Conservation (phyloP, 768 basidiomycete genomes). For the Mycena venus region DNA sequence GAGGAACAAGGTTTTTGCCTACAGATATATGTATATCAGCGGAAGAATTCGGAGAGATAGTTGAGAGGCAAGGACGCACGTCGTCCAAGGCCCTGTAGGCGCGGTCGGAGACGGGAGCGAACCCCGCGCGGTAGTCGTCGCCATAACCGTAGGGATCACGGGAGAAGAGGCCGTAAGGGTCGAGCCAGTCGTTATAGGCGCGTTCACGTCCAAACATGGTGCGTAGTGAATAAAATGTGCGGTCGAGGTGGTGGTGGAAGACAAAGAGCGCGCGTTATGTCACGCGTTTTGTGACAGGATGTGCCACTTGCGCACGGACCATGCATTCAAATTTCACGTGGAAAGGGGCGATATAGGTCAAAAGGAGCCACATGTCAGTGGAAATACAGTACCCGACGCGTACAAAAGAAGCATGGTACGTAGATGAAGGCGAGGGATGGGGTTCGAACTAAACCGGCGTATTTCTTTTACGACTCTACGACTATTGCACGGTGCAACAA, state of each 20-base stretch:
- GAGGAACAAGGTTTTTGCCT: constrained; percentile 41
- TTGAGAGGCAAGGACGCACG: not conserved
- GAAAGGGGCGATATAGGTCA: too few relatives aligned
- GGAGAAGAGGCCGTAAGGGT: constrained; percentile 5
- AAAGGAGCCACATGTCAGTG: too few relatives aligned
- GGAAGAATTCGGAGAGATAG: not conserved
- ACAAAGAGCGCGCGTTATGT: not conserved
- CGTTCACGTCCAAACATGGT: constrained; percentile 17
- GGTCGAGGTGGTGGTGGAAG: not conserved
- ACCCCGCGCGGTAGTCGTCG: constrained; percentile 4
- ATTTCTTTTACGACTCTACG: too few relatives aligned
- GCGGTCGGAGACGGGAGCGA: constrained; percentile 16
- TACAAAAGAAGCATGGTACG: too few relatives aligned
- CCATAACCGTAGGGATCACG: constrained; percentile 7
- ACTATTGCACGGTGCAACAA: too few relatives aligned
- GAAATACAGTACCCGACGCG: too few relatives aligned
- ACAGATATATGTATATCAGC: not conserved
- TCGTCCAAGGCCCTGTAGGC: constrained; percentile 14
- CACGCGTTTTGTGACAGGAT: not conserved
- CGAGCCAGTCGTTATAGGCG: constrained; percentile 25
- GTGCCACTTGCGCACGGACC: not conserved
- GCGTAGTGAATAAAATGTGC: not conserved
- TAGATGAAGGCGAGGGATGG: too few relatives aligned
- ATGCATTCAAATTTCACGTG: too few relatives aligned
- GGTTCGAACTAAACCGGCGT: too few relatives aligned